Conservation (phyloP, 1,139 yeast genomes). For the Scheffersomyces quercinus region DNA sequence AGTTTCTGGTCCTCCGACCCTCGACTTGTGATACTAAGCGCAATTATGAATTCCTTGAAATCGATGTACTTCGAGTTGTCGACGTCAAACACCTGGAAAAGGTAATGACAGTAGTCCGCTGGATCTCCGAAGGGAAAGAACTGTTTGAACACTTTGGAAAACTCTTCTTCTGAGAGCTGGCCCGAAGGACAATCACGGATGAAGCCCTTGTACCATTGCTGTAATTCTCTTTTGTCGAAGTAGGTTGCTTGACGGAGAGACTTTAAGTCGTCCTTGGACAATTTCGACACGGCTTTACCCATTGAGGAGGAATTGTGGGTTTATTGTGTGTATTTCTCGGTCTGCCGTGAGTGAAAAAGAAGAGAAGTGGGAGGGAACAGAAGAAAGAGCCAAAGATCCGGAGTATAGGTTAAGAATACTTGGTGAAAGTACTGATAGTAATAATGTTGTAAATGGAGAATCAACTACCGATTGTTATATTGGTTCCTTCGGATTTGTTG, state of each 20-base stretch:
- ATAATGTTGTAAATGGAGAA: too few species aligned
- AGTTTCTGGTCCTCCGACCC: constrained; percentile 87
- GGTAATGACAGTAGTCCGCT: constrained; percentile 81
- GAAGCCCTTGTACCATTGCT: constrained; percentile 98
- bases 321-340: too few species aligned
- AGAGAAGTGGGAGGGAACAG: too few species aligned
- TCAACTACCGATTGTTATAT: too few species aligned
- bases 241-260: constrained; percentile 84
- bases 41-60: constrained; percentile 89
- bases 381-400: too few species aligned
- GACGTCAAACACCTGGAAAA: constrained; percentile 85
- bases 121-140: constrained; percentile 99
- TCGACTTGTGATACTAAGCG: constrained; percentile 83
- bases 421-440: too few species aligned
- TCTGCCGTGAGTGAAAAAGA: too few species aligned
- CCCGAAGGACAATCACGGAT: constrained; percentile 93
- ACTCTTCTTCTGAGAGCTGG: constrained; percentile 81
- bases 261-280: constrained; percentile 87
- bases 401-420: too few species aligned
- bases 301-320: constrained; percentile 30
- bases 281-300: constrained; percentile 95
- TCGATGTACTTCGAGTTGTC: constrained; percentile 83
- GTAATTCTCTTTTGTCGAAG: constrained; percentile 90
- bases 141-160: constrained; percentile 89
- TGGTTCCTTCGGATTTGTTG: neutral